Conservation (phyloP, 2,329 filamentous ascomycete genomes). For the Triangularia verruculosa region DNA sequence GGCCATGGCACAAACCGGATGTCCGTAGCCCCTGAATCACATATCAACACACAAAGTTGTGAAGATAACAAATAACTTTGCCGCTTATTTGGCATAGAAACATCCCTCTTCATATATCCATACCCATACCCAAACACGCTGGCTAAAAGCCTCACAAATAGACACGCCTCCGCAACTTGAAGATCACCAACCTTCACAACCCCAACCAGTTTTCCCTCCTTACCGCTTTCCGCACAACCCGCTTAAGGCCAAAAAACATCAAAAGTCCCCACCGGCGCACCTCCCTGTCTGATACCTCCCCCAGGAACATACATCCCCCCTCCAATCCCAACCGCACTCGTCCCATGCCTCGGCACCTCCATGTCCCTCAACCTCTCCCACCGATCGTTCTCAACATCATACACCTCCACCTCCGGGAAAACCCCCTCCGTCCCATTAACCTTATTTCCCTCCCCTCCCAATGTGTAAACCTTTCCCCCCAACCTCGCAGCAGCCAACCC, state of each 20-base stretch:
- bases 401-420: constrained; percentile 22
- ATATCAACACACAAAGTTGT: background rate
- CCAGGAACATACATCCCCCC: constrained; percentile 18
- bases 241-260: constrained; percentile 16
- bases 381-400: constrained; percentile 16
- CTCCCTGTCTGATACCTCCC: constrained; percentile 10
- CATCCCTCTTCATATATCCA: no score
- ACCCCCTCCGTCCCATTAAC: constrained; percentile 16
- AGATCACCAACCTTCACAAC: background rate
- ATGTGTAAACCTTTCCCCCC: constrained; percentile 32
- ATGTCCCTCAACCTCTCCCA: constrained; percentile 20
- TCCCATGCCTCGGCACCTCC: constrained; percentile 23
- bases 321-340: constrained; percentile 11
- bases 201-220: no score
- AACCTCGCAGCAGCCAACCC: constrained; percentile 33
- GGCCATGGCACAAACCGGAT: background rate
- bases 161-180: no score
- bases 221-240: background rate
- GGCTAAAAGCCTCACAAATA: no score
- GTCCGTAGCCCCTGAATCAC: background rate
- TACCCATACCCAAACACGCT: no score
- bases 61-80: no score
- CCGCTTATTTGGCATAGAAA: no score
- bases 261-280: constrained; percentile 7
- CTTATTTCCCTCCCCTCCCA: constrained; percentile 39